Conservation (phyloP, 2,329 filamentous ascomycete species). For the Torrubiella hemipterigena region DNA sequence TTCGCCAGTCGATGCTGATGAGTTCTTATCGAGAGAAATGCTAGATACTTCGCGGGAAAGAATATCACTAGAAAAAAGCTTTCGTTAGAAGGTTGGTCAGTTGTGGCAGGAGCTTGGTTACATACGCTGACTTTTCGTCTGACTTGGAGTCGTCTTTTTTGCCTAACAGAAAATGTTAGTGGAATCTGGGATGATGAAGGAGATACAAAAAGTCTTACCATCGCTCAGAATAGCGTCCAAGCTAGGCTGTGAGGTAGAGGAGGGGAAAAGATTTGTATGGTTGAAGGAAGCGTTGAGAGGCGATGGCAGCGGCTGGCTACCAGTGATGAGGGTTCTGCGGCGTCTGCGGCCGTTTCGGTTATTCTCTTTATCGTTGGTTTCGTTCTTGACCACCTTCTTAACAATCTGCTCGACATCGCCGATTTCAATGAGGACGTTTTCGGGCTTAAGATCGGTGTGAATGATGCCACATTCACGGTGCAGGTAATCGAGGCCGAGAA, state of each 20-base stretch:
- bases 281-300: conserved; percentile 88
- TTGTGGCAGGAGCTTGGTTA: conserved; percentile 9
- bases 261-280: conserved; percentile 57
- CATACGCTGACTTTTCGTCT: conserved; percentile 93
- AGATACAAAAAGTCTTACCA: conserved; percentile 46
- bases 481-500: conserved; percentile 89
- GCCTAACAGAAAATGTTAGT: no score
- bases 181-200: not conserved
- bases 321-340: conserved; percentile 87
- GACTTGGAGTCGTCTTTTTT: no score
- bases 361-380: conserved; percentile 64
- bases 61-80: conserved; percentile 61
- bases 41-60: conserved; percentile 88
- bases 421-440: conserved; percentile 97
- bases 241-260: conserved; percentile 56
- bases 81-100: conserved; percentile 6
- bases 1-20: conserved; percentile 42
- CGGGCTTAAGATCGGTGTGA: conserved; percentile 93
- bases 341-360: conserved; percentile 84
- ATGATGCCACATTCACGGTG: conserved; percentile 98
- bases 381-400: conserved; percentile 85
- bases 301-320: conserved; percentile 89
- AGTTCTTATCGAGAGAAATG: conserved; percentile 75
- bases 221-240: conserved; percentile 78
- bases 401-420: conserved; percentile 98